A percentile compares a stretch with the other conserved stretches of the same genome.
Conservation (phyloP, 2,329 filamentous ascomycete genomes). For the Sclerotinia subarctica region DNA sequence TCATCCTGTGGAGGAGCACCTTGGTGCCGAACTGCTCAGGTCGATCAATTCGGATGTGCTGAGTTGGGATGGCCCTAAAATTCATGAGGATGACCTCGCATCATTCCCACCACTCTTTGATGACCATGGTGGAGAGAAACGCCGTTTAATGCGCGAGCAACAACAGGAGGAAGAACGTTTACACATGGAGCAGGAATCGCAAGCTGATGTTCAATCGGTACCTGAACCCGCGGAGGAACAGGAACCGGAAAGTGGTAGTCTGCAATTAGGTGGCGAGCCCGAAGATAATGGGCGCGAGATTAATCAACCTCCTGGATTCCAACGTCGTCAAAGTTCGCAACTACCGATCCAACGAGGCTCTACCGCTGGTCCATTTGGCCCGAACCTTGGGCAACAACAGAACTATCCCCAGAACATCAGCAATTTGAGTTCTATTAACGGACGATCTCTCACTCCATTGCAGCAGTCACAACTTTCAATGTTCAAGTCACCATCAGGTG, state of each 20-base stretch:
- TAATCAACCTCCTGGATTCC: constrained; percentile 45
- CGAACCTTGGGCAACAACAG: constrained; percentile 45
- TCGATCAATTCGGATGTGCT: constrained; percentile 48
- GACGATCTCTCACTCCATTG: constrained; percentile 74
- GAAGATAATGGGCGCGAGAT: constrained; percentile 60
- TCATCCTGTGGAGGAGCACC: constrained; percentile 27
- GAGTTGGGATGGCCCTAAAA: constrained; percentile 49
- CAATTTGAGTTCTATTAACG: constrained; percentile 58
- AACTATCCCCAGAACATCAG: constrained; percentile 49
- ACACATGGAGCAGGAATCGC: constrained; percentile 52
- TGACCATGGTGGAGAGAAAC: constrained; percentile 73
- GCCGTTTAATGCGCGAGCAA: constrained; percentile 72
- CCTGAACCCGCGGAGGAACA: constrained; percentile 60
- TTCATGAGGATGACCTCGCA: constrained; percentile 41
- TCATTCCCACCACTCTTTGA: constrained; percentile 80
- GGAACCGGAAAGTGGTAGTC: constrained; percentile 74
- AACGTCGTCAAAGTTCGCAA: constrained; percentile 65
- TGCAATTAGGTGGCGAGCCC: constrained; percentile 88
- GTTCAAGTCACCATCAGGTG: constrained; percentile 43
- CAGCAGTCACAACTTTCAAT: constrained; percentile 68
- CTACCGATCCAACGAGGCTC: constrained; percentile 69
- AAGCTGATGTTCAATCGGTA: constrained; percentile 49
- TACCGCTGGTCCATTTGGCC: constrained; percentile 52
- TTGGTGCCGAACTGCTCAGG: constrained; percentile 44
- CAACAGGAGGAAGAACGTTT: constrained; percentile 53